Evolutionary conservation across 2,329 filamentous ascomycete species (phyloP).

Genomic region (Sporothrix variecibatus): DNA sequence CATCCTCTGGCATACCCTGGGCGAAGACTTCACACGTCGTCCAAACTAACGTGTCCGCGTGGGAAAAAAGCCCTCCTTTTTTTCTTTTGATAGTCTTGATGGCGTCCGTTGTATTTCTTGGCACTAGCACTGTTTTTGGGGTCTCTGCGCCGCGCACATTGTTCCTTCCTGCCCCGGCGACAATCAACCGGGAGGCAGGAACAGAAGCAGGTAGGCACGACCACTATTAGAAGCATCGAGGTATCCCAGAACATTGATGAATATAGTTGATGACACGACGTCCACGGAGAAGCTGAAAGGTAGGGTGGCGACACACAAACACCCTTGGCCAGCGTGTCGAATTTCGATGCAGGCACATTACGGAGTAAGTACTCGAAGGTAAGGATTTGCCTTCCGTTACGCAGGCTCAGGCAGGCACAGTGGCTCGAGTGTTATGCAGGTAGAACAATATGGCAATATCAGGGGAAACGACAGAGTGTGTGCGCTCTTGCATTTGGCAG

Average conservation of each 20-base stretch:
- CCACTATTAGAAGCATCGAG: background rate
- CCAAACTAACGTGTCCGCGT: background rate
- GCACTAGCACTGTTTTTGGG: slow-evolving; percentile 4
- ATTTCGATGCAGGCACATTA: background rate
- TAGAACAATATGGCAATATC: background rate
- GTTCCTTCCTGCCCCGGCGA: slow-evolving; percentile 11
- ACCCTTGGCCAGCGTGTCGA: background rate
- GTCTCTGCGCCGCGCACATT: slow-evolving; percentile 4
- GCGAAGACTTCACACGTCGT: background rate
- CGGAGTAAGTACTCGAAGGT: background rate
- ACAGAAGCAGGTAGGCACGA: background rate
- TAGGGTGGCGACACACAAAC: background rate
- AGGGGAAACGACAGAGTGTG: background rate
- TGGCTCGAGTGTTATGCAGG: background rate
- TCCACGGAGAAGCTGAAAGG: background rate
- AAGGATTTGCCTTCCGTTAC: background rate
- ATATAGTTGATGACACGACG: background rate
- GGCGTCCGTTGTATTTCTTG: background rate
- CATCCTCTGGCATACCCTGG: background rate
- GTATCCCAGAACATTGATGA: background rate
- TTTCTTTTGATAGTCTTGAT: background rate
- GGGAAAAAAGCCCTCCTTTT: background rate
- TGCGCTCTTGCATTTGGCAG: background rate
- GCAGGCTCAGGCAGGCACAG: background rate
- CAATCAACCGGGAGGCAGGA: background rate